Evolutionary conservation across 306 rosid species (phyloP).

Genomic region (Hippophae rhamnoides): DNA sequence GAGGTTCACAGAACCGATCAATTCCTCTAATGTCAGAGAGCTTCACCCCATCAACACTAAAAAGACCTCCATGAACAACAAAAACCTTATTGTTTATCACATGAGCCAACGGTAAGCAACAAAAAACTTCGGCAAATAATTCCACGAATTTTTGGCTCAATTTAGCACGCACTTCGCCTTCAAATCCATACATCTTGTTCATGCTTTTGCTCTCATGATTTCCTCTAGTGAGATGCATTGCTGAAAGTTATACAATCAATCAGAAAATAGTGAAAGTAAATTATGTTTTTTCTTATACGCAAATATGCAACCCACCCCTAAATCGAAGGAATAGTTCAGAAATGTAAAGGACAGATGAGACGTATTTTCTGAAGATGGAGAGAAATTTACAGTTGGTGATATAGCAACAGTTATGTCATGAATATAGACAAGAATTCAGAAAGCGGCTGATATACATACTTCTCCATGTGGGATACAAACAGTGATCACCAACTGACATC

Average conservation of each 20-base stretch:
- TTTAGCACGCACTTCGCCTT: constrained; percentile 94
- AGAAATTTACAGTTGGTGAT: no score
- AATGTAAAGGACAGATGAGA: no score
- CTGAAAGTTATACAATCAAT: constrained; percentile 37
- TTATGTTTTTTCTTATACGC: no score
- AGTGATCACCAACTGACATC: no score
- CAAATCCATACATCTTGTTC: constrained; percentile 99
- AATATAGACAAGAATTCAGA: no score
- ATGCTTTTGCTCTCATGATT: constrained; percentile 99
- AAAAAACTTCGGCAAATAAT: constrained; percentile 94
- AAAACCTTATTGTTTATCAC: constrained; percentile 79
- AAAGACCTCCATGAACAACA: constrained; percentile 97
- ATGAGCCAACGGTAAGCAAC: constrained; percentile 87
- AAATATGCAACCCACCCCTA: no score
- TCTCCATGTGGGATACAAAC: no score
- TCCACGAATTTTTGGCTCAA: constrained; percentile 80
- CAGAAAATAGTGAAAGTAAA: neutral
- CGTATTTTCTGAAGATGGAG: no score
- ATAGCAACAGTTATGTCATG: no score
- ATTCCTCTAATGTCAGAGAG: constrained; percentile 74
- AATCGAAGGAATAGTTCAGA: no score
- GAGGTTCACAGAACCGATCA: constrained; percentile 98
- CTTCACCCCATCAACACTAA: constrained; percentile 93
- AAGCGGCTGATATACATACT: no score
- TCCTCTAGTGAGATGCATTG: constrained; percentile 88